A percentile compares a stretch with the other conserved stretches of the same genome.
Evolutionary conservation across 2,329 filamentous ascomycete species (phyloP).

Genomic region (Rugonectria rugulosa): DNA sequence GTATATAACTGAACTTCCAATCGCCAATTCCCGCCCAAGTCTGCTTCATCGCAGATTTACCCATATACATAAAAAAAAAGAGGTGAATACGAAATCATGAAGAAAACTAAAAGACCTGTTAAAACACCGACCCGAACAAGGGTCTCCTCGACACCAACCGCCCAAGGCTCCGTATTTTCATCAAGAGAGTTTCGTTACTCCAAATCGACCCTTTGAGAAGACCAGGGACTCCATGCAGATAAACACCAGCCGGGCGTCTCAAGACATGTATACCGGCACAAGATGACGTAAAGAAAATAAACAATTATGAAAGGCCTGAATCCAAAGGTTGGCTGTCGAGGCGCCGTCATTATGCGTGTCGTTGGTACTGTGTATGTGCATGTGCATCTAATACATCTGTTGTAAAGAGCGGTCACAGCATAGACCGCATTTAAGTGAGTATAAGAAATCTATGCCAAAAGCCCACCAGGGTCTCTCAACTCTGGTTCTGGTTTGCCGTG

Average conservation of each 20-base stretch:
- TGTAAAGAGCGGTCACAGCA: conserved; percentile 14
- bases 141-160: background rate
- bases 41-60: conserved; percentile 19
- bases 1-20: conserved; percentile 38
- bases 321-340: conserved; percentile 15
- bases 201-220: conserved; percentile 2
- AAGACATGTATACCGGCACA: conserved; percentile 24
- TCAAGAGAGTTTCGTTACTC: conserved; percentile 5
- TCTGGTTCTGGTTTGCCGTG: conserved; percentile 43
- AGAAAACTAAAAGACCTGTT: conserved; percentile 4
- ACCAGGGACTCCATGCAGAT: conserved; percentile 14
- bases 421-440: background rate
- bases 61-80: conserved; percentile 13
- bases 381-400: conserved; percentile 12
- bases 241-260: conserved; percentile 26
- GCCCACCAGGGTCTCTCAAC: conserved; percentile 50
- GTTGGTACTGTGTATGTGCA: conserved; percentile 16
- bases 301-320: background rate
- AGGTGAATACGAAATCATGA: conserved; percentile 17
- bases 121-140: conserved; percentile 1
- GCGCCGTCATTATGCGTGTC: conserved; percentile 30
- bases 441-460: conserved; percentile 42
- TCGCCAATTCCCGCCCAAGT: conserved; percentile 27
- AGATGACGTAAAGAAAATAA: conserved; percentile 6
- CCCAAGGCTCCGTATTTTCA: conserved; percentile 9